phyloP scores from a whole-genome alignment of 306 rosid genomes.

The Echinosophora koreensis region DNA sequence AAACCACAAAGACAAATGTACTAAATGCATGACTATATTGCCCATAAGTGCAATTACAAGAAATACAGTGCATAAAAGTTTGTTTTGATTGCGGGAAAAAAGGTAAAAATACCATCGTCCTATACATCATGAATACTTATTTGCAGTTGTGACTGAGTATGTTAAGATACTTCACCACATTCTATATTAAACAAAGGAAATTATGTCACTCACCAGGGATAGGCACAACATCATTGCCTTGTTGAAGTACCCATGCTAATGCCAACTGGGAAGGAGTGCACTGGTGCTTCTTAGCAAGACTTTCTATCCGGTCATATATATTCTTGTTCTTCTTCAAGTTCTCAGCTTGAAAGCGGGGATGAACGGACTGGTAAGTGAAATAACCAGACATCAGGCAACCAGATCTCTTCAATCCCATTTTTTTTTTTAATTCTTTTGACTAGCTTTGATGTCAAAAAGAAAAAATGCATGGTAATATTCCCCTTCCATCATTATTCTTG shows the following conservation, averaged over 20 bases:
- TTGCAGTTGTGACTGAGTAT: neutral
- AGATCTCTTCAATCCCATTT: neutral
- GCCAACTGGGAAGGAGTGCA: conserved; percentile 64
- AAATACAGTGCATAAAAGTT: neutral
- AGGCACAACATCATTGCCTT: conserved; percentile 59
- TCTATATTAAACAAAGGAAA: neutral
- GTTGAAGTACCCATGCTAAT: conserved; percentile 64
- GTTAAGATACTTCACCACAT: neutral
- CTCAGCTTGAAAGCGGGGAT: conserved; percentile 60
- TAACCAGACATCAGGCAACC: neutral
- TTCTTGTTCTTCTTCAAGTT: conserved; percentile 53
- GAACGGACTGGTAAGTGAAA: neutral
- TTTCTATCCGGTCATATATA: conserved; percentile 55
- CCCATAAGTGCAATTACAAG: neutral
- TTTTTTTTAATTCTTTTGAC: neutral
- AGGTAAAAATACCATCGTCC: neutral
- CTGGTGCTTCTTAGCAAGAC: conserved; percentile 52
- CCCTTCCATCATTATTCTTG: neutral
- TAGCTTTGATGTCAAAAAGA: neutral
- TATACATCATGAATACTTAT: neutral
- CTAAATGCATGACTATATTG: neutral
- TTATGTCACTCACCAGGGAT: conserved; percentile 37
- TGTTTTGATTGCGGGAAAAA: neutral
- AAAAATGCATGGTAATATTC: neutral
- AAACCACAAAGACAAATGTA: neutral